These are phyloP conservation scores for Skeletonema menzelii DNA, from an alignment of 108 stramenopile genomes.

Conservation along the genomic window DNA sequence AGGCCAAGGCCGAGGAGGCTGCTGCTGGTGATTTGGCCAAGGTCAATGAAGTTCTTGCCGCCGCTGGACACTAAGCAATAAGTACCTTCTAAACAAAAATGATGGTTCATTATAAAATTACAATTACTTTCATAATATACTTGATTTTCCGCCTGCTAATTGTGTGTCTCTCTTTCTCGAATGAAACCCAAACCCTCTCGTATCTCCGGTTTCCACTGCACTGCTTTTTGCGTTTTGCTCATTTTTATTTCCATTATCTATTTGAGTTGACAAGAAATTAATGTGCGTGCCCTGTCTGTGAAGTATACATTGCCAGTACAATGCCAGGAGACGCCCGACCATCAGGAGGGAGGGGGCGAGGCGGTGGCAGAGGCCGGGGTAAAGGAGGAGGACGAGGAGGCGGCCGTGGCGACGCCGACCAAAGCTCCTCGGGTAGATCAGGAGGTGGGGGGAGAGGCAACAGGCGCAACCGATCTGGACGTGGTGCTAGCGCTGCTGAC, in stretches of 20 bases:
- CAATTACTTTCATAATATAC: neutral
- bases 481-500: neutral
- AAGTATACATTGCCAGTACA: neutral
- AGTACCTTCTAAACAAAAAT: constrained; percentile 22
- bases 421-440: neutral
- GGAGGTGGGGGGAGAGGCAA: constrained; percentile 8
- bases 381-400: constrained; percentile 15
- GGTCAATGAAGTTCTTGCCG: constrained; percentile 86
- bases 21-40: constrained; percentile 77
- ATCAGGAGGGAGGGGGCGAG: neutral
- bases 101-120: constrained; percentile 1
- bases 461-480: constrained; percentile 9
- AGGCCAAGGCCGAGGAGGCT: constrained; percentile 79
- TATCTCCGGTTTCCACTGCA: too few relatives aligned
- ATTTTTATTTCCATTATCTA: too few relatives aligned
- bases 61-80: constrained; percentile 76
- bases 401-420: neutral
- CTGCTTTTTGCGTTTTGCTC: too few relatives aligned
- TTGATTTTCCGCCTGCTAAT: too few relatives aligned
- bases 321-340: neutral
- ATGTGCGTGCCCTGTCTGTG: too few relatives aligned
- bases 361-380: constrained; percentile 6
- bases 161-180: too few relatives aligned
- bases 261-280: too few relatives aligned
- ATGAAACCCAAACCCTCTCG: too few relatives aligned